Evolutionary conservation across 1,284 basidiomycete genomes (phyloP), one percentile per base, ranked within the genome.

Genomic region (Trametes pubescens): DNA sequence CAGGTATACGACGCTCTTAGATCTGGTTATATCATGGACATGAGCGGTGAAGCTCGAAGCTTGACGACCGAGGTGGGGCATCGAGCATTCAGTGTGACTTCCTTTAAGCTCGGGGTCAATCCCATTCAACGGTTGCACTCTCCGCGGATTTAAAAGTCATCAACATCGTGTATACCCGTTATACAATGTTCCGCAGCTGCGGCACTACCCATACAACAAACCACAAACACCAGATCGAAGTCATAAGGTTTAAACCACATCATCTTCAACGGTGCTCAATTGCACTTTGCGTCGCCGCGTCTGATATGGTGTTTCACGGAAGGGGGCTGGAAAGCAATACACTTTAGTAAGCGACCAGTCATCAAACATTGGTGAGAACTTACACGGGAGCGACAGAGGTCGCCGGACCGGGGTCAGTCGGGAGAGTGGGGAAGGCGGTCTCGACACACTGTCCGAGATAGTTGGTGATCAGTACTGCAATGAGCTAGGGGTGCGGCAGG

Each of bases 321-420:
- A 60, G 59, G 22, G 60, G 60, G 29, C 53, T 56, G 14, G 10
- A 35, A 26, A 14, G 26, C 3, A 18, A 4, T 34, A 13, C 6
- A 16, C 10, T 18, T 51, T 3, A 29, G 35, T 21, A 2, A 38
- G 8, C 6, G 51, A 21, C 2, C 5, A 5, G 0, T 8, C 16
- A 14, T 13, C 2, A 18, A 48, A 4, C 9, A 14, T 29, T 9
- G 46, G 10, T 26, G 26, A 22, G 26, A 2, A 59, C 72, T 74
- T 70, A 75, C 73, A 76, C 74, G 48, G 73, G 72, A 22, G 72
- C 66, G 47, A 76, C 73, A 18, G 69, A 65, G n/a, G 71, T 74
- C 38, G 65, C 69, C 64, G 74, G 71, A 46, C 75, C 75, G 53
- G 74, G 75, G 65, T 76, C 75, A 29, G 74, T 71, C 4, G 69